These are phyloP conservation scores for Nakazawaea pomicola DNA, from an alignment of 805 yeast genomes.

Conservation along the genomic window DNA sequence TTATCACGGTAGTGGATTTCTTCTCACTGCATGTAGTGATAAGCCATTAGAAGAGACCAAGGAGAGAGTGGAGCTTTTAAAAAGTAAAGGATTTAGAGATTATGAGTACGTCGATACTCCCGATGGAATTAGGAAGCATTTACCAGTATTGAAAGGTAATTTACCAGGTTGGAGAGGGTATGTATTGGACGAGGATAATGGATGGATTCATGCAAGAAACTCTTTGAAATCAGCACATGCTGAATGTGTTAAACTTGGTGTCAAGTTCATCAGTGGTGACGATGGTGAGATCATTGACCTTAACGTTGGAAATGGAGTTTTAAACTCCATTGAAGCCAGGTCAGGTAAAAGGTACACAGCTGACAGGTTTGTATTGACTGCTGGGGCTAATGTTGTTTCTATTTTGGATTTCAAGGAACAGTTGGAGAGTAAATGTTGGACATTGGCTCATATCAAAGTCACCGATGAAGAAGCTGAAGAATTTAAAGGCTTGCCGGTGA, in stretches of 20 bases:
- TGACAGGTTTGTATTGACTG: constrained; percentile 20
- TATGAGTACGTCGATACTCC: constrained; percentile 13
- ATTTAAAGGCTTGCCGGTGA: constrained; percentile 16
- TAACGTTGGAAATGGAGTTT: neutral
- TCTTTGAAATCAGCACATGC: constrained; percentile 20
- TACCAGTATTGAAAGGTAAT: constrained; percentile 14
- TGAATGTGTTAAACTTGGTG: constrained; percentile 26
- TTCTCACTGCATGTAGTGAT: constrained; percentile 17
- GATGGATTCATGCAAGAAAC: constrained; percentile 27
- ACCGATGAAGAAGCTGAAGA: constrained; percentile 16
- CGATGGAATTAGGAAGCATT: constrained; percentile 8
- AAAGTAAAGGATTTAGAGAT: constrained; percentile 1
- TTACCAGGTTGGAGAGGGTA: constrained; percentile 14
- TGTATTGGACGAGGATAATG: constrained; percentile 16
- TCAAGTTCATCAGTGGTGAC: constrained; percentile 18
- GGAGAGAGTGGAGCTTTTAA: constrained; percentile 8
- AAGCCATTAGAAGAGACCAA: constrained; percentile 11
- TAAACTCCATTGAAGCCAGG: constrained; percentile 1
- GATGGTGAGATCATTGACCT: constrained; percentile 11
- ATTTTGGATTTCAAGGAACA: constrained; percentile 19
- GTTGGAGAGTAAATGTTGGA: constrained; percentile 18
- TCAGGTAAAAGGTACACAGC: constrained; percentile 8
- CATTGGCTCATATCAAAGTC: constrained; percentile 19
- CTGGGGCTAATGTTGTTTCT: constrained; percentile 28
- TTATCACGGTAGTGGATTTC: constrained; percentile 23